phyloP scores from a whole-genome alignment of 306 rosid genomes.

The Lupinus albus region DNA sequence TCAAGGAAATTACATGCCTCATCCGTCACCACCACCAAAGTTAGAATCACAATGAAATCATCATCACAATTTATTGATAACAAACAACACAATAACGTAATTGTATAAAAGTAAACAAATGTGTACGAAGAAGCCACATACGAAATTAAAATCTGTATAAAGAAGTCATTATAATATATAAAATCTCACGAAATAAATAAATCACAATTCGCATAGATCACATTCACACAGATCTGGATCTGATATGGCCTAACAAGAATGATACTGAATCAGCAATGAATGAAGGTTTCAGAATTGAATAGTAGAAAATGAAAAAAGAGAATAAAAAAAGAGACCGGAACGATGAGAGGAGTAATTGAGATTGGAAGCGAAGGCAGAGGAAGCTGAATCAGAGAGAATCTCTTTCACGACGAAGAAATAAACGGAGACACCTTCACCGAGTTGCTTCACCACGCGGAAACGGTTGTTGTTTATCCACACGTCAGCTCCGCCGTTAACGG shows the following conservation, averaged over 20 bases:
- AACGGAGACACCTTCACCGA: constrained; percentile 97
- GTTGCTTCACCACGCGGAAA: constrained; percentile 87
- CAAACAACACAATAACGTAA: constrained; percentile 5
- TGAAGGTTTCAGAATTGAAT: not conserved
- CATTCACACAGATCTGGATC: constrained; percentile 46
- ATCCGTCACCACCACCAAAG: constrained; percentile 19
- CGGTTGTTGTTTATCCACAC: constrained; percentile 96
- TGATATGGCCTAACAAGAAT: no score
- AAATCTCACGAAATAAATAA: constrained; percentile 15
- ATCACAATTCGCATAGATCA: not conserved
- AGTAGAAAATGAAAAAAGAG: not conserved
- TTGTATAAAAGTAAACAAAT: not conserved
- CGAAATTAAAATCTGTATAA: not conserved
- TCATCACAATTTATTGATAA: constrained; percentile 14
- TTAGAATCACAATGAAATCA: not conserved
- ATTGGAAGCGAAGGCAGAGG: constrained; percentile 63
- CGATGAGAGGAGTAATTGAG: constrained; percentile 75
- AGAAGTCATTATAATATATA: not conserved
- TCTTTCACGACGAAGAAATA: constrained; percentile 84
- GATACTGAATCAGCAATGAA: no score
- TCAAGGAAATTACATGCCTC: not conserved
- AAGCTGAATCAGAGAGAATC: constrained; percentile 53
- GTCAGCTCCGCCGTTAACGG: constrained; percentile 94
- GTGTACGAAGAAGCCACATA: no score
- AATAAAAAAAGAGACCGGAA: constrained; percentile 60